Percentiles rank a stretch among this genome's conserved stretches.
phyloP scores from a whole-genome alignment of 2,329 filamentous ascomycete genomes.

The Colletotrichum agaves region DNA sequence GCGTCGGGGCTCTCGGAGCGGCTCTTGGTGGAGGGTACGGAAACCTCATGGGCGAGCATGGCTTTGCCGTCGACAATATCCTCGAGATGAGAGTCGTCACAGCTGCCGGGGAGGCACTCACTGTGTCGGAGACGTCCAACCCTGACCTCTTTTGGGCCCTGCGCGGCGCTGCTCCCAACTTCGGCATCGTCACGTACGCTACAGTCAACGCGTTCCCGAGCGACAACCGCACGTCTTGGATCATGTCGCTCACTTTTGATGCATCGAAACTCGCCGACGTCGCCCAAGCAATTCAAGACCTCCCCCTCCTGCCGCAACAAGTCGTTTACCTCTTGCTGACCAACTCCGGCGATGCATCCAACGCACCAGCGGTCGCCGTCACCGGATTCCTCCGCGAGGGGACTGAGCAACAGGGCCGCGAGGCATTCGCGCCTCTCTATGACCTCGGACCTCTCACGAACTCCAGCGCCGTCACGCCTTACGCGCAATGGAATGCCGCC shows the following conservation, averaged over 20 bases:
- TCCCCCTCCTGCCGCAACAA: conserved; percentile 48
- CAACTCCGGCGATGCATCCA: conserved; percentile 32
- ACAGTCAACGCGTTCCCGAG: conserved; percentile 53
- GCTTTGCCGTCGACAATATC: conserved; percentile 46
- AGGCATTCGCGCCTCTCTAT: conserved; percentile 49
- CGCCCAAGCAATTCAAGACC: conserved; percentile 49
- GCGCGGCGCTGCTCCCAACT: conserved; percentile 61
- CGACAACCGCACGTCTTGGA: conserved; percentile 41
- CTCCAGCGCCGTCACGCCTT: conserved; percentile 45
- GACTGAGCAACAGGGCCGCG: conserved; percentile 43
- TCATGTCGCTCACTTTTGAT: conserved; percentile 41
- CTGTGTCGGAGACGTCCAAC: conserved; percentile 41
- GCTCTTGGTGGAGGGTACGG: conserved; percentile 39
- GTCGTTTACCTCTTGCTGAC: conserved; percentile 49
- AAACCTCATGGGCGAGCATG: conserved; percentile 35
- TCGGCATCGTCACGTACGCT: conserved; percentile 60
- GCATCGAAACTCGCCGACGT: conserved; percentile 45
- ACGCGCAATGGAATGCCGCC: conserved; percentile 52
- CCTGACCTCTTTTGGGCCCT: conserved; percentile 61
- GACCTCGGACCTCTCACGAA: conserved; percentile 45
- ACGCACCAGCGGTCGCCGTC: conserved; percentile 43
- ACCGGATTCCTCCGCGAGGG: conserved; percentile 46
- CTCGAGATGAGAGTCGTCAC: conserved; percentile 45
- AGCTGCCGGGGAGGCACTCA: conserved; percentile 41
- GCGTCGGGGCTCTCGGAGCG: conserved; percentile 41